Evolutionary conservation across 78 protist species (phyloP).

Genomic region (Dictyostelium purpureum): DNA sequence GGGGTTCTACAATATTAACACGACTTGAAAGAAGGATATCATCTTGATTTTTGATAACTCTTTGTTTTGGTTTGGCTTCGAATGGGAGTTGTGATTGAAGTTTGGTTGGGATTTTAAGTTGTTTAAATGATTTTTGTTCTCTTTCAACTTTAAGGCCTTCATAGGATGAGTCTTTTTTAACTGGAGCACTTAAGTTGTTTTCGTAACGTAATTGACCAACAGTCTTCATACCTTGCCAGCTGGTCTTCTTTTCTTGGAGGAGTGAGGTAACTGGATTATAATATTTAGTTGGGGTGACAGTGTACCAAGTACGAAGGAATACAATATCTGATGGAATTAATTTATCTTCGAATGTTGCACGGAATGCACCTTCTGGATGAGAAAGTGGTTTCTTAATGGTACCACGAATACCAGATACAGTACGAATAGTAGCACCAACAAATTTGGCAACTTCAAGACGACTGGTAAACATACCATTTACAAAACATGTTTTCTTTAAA

Average conservation of each 20-base stretch:
- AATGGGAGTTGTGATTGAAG: constrained; percentile 54
- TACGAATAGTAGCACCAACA: constrained; percentile 97
- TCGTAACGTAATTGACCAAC: constrained; percentile 91
- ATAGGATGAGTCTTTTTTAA: constrained; percentile 87
- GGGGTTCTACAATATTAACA: constrained; percentile 33
- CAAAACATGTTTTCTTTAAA: constrained; percentile 96
- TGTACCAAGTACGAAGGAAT: constrained; percentile 96
- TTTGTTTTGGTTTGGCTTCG: constrained; percentile 45
- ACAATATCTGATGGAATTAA: constrained; percentile 94
- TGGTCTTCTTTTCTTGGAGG: constrained; percentile 24
- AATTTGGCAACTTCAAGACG: constrained; percentile 94
- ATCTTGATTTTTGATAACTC: not conserved
- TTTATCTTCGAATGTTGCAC: constrained; percentile 99
- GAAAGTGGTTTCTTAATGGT: constrained; percentile 94
- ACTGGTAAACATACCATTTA: constrained; percentile 84
- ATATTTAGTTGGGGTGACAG: constrained; percentile 87
- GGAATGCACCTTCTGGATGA: constrained; percentile 93
- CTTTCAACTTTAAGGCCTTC: constrained; percentile 65
- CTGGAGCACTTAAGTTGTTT: constrained; percentile 70
- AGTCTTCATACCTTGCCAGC: constrained; percentile 80
- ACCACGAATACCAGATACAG: constrained; percentile 99
- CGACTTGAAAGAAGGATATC: constrained; percentile 23
- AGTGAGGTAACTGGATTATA: constrained; percentile 96
- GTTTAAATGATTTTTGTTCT: not conserved
- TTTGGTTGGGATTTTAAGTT: constrained; percentile 26